Percentiles rank a stretch among this genome's conserved stretches.
Conservation (phyloP, 2,329 filamentous ascomycete species). For the Pseudogymnoascus sp. region DNA sequence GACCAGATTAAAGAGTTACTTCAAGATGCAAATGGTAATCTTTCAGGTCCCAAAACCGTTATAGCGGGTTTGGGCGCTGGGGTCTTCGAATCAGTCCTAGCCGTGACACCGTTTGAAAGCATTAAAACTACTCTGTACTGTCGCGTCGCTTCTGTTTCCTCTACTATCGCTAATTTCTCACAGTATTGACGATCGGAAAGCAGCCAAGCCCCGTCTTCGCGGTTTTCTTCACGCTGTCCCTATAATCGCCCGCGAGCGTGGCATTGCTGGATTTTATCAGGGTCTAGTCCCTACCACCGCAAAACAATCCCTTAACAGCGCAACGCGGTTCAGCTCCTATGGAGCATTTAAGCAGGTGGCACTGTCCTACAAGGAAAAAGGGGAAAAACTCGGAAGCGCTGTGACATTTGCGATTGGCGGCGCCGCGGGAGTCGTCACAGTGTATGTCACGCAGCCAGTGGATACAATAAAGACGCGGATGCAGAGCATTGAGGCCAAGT, state of each 20-base stretch:
- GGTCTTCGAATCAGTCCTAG: slow-evolving; percentile 84
- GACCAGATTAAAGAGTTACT: slow-evolving; percentile 85
- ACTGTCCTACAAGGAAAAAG: slow-evolving; percentile 83
- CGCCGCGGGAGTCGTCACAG: slow-evolving; percentile 81
- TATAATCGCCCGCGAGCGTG: slow-evolving; percentile 81
- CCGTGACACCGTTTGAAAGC: slow-evolving; percentile 93
- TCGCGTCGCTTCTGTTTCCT: not conserved
- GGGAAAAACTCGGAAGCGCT: slow-evolving; percentile 85
- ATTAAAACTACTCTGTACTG: slow-evolving; percentile 86
- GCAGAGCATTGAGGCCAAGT: slow-evolving; percentile 85
- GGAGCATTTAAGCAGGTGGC: slow-evolving; percentile 84
- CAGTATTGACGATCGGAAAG: slow-evolving; percentile 91
- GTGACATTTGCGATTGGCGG: slow-evolving; percentile 89
- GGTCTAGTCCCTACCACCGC: slow-evolving; percentile 93
- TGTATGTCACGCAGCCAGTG: slow-evolving; percentile 65
- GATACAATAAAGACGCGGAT: slow-evolving; percentile 97
- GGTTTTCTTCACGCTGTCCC: slow-evolving; percentile 90
- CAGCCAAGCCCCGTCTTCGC: slow-evolving; percentile 71
- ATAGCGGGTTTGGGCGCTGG: slow-evolving; percentile 91
- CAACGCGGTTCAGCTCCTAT: slow-evolving; percentile 86
- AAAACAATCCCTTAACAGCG: slow-evolving; percentile 88
- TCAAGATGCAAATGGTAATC: slow-evolving; percentile 74
- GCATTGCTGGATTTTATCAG: slow-evolving; percentile 88
- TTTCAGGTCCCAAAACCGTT: slow-evolving; percentile 83
- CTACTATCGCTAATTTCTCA: not conserved